Percentiles rank a stretch among this genome's conserved stretches.
phyloP scores from a whole-genome alignment of 176 grass and related monocot genomes.

The Raddia guianensis region DNA sequence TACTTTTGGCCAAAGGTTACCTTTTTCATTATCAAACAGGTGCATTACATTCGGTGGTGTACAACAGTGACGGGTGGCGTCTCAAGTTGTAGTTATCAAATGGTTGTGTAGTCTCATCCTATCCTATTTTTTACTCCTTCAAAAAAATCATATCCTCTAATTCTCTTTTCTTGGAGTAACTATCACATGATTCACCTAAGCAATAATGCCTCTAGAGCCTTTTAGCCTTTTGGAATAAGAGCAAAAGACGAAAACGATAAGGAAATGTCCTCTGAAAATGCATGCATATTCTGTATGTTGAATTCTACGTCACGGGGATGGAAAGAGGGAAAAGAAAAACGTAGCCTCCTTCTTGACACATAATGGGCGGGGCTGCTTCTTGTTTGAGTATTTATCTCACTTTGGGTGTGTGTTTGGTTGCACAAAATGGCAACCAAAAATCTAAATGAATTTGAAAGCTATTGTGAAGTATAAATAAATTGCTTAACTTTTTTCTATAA shows the following conservation, averaged over 20 bases:
- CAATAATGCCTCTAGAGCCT: background rate
- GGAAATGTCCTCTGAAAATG: background rate
- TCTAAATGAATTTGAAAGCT: too few species aligned
- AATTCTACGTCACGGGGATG: background rate
- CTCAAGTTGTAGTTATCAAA: background rate
- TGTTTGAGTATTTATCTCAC: too few species aligned
- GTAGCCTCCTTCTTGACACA: background rate
- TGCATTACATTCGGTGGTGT: conserved; percentile 4
- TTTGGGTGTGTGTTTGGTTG: too few species aligned
- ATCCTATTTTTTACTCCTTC: background rate
- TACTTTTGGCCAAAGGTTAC: background rate
- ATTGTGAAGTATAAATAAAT: too few species aligned
- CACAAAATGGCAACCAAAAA: too few species aligned
- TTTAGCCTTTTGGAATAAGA: background rate
- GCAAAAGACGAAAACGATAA: background rate
- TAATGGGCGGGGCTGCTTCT: too few species aligned
- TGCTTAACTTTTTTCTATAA: too few species aligned
- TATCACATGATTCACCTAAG: background rate
- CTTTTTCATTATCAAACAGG: background rate
- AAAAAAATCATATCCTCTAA: too few species aligned
- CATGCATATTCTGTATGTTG: background rate
- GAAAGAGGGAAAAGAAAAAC: background rate
- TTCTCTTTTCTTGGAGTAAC: too few species aligned
- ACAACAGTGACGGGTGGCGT: background rate
- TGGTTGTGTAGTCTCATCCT: background rate